A percentile compares a stretch with the other conserved stretches of the same genome.
Conservation (phyloP, 768 basidiomycete species). For the Xerocomellus amylosporus region DNA sequence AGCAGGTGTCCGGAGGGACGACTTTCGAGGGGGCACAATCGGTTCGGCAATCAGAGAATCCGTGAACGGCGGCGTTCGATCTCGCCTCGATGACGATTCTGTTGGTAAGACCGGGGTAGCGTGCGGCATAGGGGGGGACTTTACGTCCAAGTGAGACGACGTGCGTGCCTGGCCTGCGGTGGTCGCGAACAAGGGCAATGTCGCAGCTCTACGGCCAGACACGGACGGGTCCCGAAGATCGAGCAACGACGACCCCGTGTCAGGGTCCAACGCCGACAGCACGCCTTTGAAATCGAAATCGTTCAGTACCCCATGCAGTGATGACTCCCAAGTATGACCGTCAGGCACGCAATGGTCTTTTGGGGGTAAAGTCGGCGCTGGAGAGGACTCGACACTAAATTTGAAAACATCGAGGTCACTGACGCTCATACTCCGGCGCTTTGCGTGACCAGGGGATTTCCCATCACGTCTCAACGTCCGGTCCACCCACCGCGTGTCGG, state of each 20-base stretch:
- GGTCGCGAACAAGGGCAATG: conserved; percentile 38
- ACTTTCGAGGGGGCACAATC: conserved; percentile 29
- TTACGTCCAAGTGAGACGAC: conserved; percentile 18
- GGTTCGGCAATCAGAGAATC: conserved; percentile 43
- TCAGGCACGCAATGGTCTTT: conserved; percentile 26
- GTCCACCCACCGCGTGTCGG: conserved; percentile 30
- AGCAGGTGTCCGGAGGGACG: conserved; percentile 32
- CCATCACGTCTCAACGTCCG: conserved; percentile 25
- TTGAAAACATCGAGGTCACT: conserved; percentile 60
- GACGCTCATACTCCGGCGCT: conserved; percentile 73
- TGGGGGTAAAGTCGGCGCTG: conserved; percentile 38
- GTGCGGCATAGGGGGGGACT: conserved; percentile 17
- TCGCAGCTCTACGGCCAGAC: conserved; percentile 44
- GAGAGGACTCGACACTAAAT: conserved; percentile 35
- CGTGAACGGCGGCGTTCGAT: conserved; percentile 45
- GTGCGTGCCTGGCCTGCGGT: conserved; percentile 30
- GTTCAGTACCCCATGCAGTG: conserved; percentile 61
- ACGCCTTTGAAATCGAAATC: conserved; percentile 79
- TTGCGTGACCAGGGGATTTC: conserved; percentile 35
- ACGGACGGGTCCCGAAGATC: conserved; percentile 67
- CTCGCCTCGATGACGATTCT: conserved; percentile 20
- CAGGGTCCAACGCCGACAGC: conserved; percentile 63
- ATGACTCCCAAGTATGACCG: conserved; percentile 40
- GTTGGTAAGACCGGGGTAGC: conserved; percentile 24
- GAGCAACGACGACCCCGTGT: conserved; percentile 46